Base-by-base conservation (phyloP, 176 grass and related monocot species). In the Oryza australiensis region DNA sequence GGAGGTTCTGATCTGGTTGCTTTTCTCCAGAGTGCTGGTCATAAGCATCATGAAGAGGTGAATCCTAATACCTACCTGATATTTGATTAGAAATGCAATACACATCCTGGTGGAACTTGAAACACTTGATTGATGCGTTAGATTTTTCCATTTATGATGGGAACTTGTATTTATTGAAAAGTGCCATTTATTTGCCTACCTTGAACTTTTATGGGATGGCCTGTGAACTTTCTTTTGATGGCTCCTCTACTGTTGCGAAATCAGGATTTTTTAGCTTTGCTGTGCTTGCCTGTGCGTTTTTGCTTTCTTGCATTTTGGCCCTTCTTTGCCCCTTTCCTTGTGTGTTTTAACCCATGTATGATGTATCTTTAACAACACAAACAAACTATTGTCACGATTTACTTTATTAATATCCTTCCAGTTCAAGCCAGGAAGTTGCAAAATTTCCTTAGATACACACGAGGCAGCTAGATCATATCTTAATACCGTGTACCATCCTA, bases 1-100 rank as follows among this genome's bases (percentile, higher is more conserved):
- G 95, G 95, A 72, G 95, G 95, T 28, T 89, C 90, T 15, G 95
- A 98, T 91, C 88, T 98, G 88, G 95, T 98, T 72, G 62, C 87
- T 6, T 98, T 98, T 92, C 80, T 98, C 37, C 90, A 98, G 75
- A 98, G 88, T 53, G 88, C 92, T 89, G 90, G 90, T 28, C 86
- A 80, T 87, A 91, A 94, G 70, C 89, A 77, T 73, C 77, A 85
- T 57, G 67, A 84, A 78, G 92, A 91, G 87, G 92, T 94, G 66
- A 67, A 41, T 70, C n/a, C 46, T 92, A 83, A 72, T 66, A 76
- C 46, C 29, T 57, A 65, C n/a, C 1, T 64, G 8, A 30, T 82
- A 40, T 86, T 55, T 33, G 22, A 16, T 63, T 72, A 73, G 41
- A 82, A 45, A 45, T 70, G 20, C 64, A 29, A 81, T 81, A 69